phyloP scores from a whole-genome alignment of 306 rosid genomes.

The Notholithocarpus densiflorus region DNA sequence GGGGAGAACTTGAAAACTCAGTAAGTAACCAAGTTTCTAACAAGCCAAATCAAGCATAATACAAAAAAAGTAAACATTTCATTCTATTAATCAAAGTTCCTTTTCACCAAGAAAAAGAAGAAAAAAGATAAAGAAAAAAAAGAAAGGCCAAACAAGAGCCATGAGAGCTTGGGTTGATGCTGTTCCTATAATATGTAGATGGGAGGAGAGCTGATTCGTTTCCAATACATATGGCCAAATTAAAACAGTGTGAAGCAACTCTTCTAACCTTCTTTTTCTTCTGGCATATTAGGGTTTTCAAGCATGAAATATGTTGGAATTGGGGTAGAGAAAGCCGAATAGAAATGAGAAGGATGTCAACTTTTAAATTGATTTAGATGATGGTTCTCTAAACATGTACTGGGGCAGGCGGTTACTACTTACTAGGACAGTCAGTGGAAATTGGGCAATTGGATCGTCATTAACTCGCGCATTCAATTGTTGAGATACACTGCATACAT shows the following conservation, averaged over 20 bases:
- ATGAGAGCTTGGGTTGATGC: too few relatives aligned
- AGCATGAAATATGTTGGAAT: background rate
- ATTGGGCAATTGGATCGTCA: background rate
- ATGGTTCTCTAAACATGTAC: background rate
- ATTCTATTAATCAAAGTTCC: too few relatives aligned
- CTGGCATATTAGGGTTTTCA: background rate
- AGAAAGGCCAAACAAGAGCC: too few relatives aligned
- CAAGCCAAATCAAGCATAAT: too few relatives aligned
- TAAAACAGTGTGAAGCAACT: background rate
- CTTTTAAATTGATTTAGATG: background rate
- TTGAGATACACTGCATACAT: background rate
- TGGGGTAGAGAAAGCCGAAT: background rate
- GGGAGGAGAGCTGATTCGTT: too few relatives aligned
- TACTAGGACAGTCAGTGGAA: background rate
- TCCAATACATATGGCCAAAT: background rate
- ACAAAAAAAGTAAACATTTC: too few relatives aligned
- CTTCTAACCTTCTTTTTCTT: background rate
- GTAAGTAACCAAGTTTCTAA: too few relatives aligned
- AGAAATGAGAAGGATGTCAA: background rate
- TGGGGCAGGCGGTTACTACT: background rate
- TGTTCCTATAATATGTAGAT: too few relatives aligned
- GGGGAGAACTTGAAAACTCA: too few relatives aligned
- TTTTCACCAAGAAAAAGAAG: too few relatives aligned
- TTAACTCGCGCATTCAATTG: background rate
- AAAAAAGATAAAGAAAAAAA: too few relatives aligned